These are phyloP conservation scores for Sicyos baderoa DNA, from an alignment of 306 rosid species.

Conservation along the genomic window DNA sequence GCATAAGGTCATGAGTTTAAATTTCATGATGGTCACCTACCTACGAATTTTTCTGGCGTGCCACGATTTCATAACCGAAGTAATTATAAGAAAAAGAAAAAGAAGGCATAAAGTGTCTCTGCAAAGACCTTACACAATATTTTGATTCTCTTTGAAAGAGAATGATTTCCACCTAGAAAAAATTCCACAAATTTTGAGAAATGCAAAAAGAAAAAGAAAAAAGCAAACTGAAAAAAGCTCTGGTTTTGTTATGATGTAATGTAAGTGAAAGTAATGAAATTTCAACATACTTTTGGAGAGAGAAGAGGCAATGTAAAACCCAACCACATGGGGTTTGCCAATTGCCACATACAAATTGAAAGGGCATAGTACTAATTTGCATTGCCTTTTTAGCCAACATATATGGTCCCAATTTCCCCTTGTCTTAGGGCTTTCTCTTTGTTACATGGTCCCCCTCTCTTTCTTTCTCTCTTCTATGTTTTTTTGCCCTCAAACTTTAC, in stretches of 20 bases:
- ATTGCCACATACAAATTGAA: constrained; percentile 3
- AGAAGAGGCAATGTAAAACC: neutral
- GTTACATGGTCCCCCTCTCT: constrained; percentile 32
- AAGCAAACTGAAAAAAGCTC: no score
- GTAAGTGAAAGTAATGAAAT: neutral
- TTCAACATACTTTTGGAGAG: neutral
- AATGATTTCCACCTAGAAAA: neutral
- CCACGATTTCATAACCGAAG: no score
- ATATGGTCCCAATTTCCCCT: constrained; percentile 16
- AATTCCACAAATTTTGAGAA: neutral
- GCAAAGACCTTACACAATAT: neutral
- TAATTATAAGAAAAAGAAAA: no score
- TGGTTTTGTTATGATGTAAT: no score
- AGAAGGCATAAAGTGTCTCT: neutral
- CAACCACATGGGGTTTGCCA: constrained; percentile 31
- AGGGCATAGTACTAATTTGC: constrained; percentile 17
- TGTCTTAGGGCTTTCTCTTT: constrained; percentile 14
- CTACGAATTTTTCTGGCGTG: no score
- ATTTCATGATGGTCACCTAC: no score
- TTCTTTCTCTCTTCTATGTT: neutral
- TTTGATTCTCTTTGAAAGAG: constrained; percentile 8
- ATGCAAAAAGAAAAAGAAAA: neutral
- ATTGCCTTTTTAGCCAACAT: constrained; percentile 24
- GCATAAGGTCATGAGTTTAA: no score
- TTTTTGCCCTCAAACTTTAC: no score